phyloP scores from a whole-genome alignment of 108 stramenopile species.

The Cylindrotheca closterium region DNA sequence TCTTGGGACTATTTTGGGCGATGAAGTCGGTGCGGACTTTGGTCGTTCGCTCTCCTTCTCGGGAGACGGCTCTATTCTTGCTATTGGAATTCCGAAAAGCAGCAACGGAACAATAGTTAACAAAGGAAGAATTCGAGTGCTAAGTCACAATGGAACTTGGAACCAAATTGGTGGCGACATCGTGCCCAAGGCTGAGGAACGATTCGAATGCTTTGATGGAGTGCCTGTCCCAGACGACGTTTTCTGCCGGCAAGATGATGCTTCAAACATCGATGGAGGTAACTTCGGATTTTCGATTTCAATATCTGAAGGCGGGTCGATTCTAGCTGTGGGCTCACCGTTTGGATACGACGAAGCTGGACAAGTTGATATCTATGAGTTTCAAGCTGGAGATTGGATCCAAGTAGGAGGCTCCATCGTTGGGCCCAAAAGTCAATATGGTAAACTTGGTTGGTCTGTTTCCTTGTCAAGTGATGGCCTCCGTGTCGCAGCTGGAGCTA shows the following conservation, averaged over 20 bases:
- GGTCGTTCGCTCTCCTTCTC: slow-evolving; percentile 35
- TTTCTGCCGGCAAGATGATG: not conserved
- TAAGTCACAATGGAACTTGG: slow-evolving; percentile 2
- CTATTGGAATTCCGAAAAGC: slow-evolving; percentile 19
- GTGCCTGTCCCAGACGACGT: no score
- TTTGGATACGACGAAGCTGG: not conserved
- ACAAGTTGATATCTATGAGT: slow-evolving; percentile 1
- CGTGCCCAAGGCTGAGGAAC: slow-evolving; percentile 1
- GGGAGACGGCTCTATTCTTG: slow-evolving; percentile 34
- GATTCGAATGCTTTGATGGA: no score
- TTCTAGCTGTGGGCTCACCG: slow-evolving; percentile 18
- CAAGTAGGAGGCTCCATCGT: not conserved
- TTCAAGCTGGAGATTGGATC: slow-evolving; percentile 2
- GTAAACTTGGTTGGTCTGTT: slow-evolving; percentile 33
- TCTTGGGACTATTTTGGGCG: not conserved
- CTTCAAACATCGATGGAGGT: slow-evolving; percentile 1
- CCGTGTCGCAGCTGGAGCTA: slow-evolving; percentile 32
- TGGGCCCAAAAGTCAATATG: not conserved
- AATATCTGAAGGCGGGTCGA: slow-evolving; percentile 16
- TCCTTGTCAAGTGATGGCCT: slow-evolving; percentile 33
- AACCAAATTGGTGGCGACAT: slow-evolving; percentile 12
- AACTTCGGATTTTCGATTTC: slow-evolving; percentile 16
- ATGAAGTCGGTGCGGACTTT: slow-evolving; percentile 13
- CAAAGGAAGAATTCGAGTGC: slow-evolving; percentile 22
- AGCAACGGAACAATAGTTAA: slow-evolving; percentile 22